Conservation (phyloP, 139 green algal genomes). For the Chlamydomonas urium region DNA sequence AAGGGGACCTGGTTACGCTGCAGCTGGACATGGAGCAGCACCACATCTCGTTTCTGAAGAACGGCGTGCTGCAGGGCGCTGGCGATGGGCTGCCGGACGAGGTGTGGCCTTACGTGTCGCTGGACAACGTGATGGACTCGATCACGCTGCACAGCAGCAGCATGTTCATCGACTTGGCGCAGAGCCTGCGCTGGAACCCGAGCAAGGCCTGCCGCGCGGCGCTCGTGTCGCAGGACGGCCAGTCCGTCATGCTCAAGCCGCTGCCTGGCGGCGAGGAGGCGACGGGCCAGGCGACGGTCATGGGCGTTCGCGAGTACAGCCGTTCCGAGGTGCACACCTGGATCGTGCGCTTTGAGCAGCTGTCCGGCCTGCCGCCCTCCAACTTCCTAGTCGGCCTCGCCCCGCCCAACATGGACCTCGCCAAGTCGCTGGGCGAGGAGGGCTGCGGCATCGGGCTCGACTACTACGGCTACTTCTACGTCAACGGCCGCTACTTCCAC, state of each 20-base stretch:
- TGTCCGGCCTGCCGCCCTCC: slow-evolving; percentile 9
- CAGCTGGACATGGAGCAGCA: slow-evolving; percentile 61
- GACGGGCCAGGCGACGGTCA: slow-evolving; percentile 50
- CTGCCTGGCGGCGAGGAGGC: slow-evolving; percentile 11
- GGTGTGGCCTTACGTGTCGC: slow-evolving; percentile 60
- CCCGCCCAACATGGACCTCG: slow-evolving; percentile 50
- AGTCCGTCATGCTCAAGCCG: neutral
- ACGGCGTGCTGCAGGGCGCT: slow-evolving; percentile 48
- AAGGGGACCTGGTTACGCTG: slow-evolving; percentile 55
- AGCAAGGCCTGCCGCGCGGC: neutral
- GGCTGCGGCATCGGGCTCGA: slow-evolving; percentile 58
- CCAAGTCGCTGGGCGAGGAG: slow-evolving; percentile 47
- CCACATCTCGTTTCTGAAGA: slow-evolving; percentile 56
- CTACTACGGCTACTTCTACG: slow-evolving; percentile 64
- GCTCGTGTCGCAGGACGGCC: neutral
- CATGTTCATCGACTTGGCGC: slow-evolving; percentile 60
- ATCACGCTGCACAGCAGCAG: slow-evolving; percentile 57
- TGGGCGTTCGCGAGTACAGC: slow-evolving; percentile 52
- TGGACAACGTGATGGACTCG: slow-evolving; percentile 70
- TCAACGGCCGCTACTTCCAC: slow-evolving; percentile 63
- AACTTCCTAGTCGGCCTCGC: slow-evolving; percentile 64
- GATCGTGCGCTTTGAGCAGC: slow-evolving; percentile 47
- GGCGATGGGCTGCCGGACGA: slow-evolving; percentile 57
- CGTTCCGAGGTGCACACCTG: slow-evolving; percentile 47
- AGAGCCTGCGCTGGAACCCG: slow-evolving; percentile 52